Evolutionary conservation across 306 rosid species (phyloP), one percentile per base, ranked within the genome.

Genomic region (Trichosanthes cucumerina): DNA sequence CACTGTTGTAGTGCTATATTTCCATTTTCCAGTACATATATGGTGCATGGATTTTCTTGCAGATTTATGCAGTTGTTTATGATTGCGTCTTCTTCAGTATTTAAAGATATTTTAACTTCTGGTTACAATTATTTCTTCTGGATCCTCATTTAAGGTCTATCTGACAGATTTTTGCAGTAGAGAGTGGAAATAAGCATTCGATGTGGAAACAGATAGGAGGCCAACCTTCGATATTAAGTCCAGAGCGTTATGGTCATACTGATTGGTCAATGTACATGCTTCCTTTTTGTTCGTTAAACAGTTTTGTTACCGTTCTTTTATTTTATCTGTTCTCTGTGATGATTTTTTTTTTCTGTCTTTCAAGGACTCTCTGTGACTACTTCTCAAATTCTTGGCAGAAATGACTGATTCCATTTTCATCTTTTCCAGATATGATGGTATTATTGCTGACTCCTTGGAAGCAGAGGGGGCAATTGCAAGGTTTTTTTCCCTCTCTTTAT

Each of bases 191-290:
- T 50, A 88, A 92, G 86, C 87, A 9, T 77, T 62, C 86, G 73
- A 82, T 89, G 50, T 95, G 99, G 99, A 91, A 91, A 87, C 87
- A 82, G 56, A 77, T 89, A 57, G 92, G 86, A 65, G 91, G 82
- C 74, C 90, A 31, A 77, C 85, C 91, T 78, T 89, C 90, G 7
- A 49, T 83, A 77, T 69, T 95, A 80, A 80, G 86, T 83, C 85
- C 85, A 74, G 86, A 86, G 82, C 80, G 64, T 75, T 85, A 82
- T 75, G 80, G 83, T 85, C 88, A 69, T 83, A 84, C 86, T 64
- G 97, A 95, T 83, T 95, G 99, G 99, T 92, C 92, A 66, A 88
- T 69, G 97, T 92, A 95, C 82, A 93, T 83, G 56, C 39, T 54
- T 12, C 52, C 66, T 59, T 53, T 75, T 11, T 59, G 58, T 43